Evolutionary conservation across 2,329 filamentous ascomycete species (phyloP).

Genomic region (Aureobasidium zeae): DNA sequence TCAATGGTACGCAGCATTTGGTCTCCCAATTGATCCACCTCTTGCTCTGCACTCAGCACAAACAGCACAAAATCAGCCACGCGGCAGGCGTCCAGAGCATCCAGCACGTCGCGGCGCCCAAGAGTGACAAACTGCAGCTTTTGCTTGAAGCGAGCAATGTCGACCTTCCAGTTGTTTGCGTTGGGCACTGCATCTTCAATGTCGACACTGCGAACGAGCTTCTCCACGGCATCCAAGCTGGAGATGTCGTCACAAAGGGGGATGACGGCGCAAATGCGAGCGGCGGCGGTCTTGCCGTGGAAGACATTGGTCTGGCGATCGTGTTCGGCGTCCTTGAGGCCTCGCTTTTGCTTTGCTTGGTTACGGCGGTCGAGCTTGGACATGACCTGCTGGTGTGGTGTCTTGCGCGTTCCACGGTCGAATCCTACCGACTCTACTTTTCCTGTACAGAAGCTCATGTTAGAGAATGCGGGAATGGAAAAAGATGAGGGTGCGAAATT

Average conservation of each 20-base stretch:
- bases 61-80: constrained; percentile 88
- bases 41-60: constrained; percentile 68
- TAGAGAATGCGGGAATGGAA: neutral
- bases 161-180: constrained; percentile 49
- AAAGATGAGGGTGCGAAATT: too few relatives aligned
- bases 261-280: constrained; percentile 78
- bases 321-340: constrained; percentile 75
- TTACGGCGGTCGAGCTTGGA: constrained; percentile 94
- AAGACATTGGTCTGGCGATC: constrained; percentile 73
- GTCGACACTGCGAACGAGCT: constrained; percentile 71
- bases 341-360: constrained; percentile 82
- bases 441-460: constrained; percentile 33
- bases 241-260: constrained; percentile 70
- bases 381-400: constrained; percentile 92
- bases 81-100: constrained; percentile 74
- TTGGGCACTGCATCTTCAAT: constrained; percentile 56
- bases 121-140: constrained; percentile 78
- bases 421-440: constrained; percentile 54
- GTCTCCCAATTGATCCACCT: constrained; percentile 79
- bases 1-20: constrained; percentile 78
- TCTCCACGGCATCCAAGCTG: constrained; percentile 54
- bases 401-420: constrained; percentile 69
- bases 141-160: constrained; percentile 88
- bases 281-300: constrained; percentile 73
- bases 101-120: constrained; percentile 61